Evolutionary conservation across 108 stramenopile genomes (phyloP), one percentile per base, ranked within the genome.

Genomic region (Mediolabrus comicus): DNA sequence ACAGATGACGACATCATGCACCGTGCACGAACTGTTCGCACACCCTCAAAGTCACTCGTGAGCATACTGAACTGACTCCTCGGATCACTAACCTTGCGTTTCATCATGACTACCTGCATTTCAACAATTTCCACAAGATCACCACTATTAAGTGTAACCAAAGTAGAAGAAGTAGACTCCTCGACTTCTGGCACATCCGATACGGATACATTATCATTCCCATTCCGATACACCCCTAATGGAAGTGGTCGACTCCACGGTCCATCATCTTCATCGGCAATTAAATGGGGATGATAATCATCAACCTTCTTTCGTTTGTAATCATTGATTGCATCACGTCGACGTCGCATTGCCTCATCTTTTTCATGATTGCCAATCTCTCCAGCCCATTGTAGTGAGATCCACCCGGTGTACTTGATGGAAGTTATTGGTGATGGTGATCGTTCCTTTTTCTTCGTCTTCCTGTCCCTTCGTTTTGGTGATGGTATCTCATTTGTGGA

Each of bases 381-480:
- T 14, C 38, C 70, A 0, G 67, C 71, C 79, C 79, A 80, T 28
- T 68, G 65, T 7, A 80, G 58, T 36, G 71, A 72, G 12, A 80
- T 73, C 79, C 79, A 80, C 17, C 79, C 79, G 22, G 12, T 36
- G 43, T 73, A 80, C 34, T 80, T 68, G 4, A 69, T 67, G 1
- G 69, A 65, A n/a, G 67, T 65, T 14, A 80, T 8, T 17, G 62
- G 79, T 17, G 67, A 71, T 30, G 61, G 51, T 5, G 71, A 72
- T n/a, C 65, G 61, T 22, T 13, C 13, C n/a, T 49, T 49, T 22
- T 49, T 49, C 46, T 4, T n/a, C 0, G 69, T 66, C n/a, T 8
- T 12, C 27, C 29, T 22, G n/a, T 59, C 16, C 11, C 22, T 58
- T 34, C 38, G 71, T 56, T 61, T 46, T 28, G 69, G 63, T 27